Conservation (phyloP, 2,329 filamentous ascomycete genomes). For the Apiospora hydei region DNA sequence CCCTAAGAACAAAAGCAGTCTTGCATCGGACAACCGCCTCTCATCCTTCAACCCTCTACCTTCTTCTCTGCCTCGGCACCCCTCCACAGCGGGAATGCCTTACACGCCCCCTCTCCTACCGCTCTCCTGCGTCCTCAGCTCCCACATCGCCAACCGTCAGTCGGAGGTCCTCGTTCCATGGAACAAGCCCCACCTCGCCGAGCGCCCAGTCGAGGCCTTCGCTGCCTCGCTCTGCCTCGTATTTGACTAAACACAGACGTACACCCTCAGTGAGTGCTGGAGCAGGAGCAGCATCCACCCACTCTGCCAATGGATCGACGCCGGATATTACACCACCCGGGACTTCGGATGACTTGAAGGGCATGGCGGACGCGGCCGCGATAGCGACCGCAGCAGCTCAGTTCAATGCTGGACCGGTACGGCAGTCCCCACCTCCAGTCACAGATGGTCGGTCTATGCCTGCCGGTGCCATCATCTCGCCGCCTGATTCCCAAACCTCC, state of each 20-base stretch:
- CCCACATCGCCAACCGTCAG: constrained; percentile 63
- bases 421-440: constrained; percentile 84
- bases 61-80: constrained; percentile 36
- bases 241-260: constrained; percentile 69
- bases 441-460: constrained; percentile 78
- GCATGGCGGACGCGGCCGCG: constrained; percentile 57
- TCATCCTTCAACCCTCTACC: constrained; percentile 35
- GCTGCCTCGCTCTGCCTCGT: constrained; percentile 70
- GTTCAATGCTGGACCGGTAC: constrained; percentile 61
- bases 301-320: constrained; percentile 39
- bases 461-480: constrained; percentile 85
- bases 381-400: constrained; percentile 45
- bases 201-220: constrained; percentile 53
- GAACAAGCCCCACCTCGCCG: constrained; percentile 20
- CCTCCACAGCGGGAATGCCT: constrained; percentile 70
- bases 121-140: constrained; percentile 67
- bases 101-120: constrained; percentile 82
- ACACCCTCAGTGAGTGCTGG: constrained; percentile 56
- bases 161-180: constrained; percentile 64
- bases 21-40: constrained; percentile 34
- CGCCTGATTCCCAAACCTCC: constrained; percentile 75
- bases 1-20: constrained; percentile 37
- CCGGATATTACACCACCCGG: constrained; percentile 55
- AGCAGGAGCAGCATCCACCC: constrained; percentile 27
- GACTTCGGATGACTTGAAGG: constrained; percentile 58